These are phyloP conservation scores for Phymatotrichopsis omnivora DNA, from an alignment of 2,329 filamentous ascomycete genomes.

Conservation along the genomic window DNA sequence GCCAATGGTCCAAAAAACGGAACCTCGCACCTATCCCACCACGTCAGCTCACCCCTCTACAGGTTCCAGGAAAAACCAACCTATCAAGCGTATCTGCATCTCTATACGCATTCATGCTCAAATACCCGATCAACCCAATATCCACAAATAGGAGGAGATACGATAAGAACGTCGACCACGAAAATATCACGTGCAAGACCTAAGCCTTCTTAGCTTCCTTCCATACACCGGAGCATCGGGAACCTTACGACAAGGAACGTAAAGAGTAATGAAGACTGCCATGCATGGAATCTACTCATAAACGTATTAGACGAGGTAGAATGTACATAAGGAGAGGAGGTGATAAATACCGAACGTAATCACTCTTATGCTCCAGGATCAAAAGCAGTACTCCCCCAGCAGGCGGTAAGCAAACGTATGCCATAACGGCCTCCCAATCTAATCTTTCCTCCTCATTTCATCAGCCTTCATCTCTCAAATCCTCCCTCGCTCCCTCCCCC, in stretches of 20 bases:
- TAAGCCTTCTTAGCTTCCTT: slow-evolving; percentile 40
- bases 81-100: slow-evolving; percentile 62
- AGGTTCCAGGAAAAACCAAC: slow-evolving; percentile 36
- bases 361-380: slow-evolving; percentile 83
- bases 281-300: slow-evolving; percentile 71
- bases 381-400: slow-evolving; percentile 75
- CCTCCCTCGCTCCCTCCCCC: not conserved
- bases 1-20: slow-evolving; percentile 79
- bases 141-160: slow-evolving; percentile 75
- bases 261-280: slow-evolving; percentile 83
- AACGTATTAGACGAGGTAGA: slow-evolving; percentile 5
- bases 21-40: slow-evolving; percentile 59
- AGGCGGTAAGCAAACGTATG: slow-evolving; percentile 77
- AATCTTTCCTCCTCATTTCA: slow-evolving; percentile 38
- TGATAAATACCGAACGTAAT: slow-evolving; percentile 70
- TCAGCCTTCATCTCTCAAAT: not conserved
- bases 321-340: not conserved
- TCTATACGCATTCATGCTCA: slow-evolving; percentile 69
- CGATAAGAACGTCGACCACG: slow-evolving; percentile 71
- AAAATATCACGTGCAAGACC: slow-evolving; percentile 73
- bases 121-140: slow-evolving; percentile 61
- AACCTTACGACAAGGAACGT: slow-evolving; percentile 50
- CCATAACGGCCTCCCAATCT: slow-evolving; percentile 81
- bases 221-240: slow-evolving; percentile 24
- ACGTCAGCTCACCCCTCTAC: slow-evolving; percentile 41